Evolutionary conservation across 768 basidiomycete species (phyloP), one percentile per base, ranked within the genome.

Genomic region (Calocera viscosa): DNA sequence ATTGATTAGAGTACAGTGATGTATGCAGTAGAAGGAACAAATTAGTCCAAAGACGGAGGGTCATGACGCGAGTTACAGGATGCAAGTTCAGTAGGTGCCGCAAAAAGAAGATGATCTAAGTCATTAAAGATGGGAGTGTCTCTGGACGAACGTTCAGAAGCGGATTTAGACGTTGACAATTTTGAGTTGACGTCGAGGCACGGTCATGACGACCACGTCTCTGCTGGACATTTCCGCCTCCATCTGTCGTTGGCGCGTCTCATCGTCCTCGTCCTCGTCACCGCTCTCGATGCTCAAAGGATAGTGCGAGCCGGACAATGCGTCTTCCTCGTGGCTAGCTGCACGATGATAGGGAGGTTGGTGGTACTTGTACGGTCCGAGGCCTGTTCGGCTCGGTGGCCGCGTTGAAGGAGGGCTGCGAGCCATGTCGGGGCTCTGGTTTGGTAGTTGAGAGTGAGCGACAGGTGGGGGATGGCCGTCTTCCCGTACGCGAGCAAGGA

Each of bases 191-290:
- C 89, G 87, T 73, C 84, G 86, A 22, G 90, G 90, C 14, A 85
- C 82, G 22, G 79, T 80, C 68, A 91, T 83, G 72, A 91, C 89
- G n/a, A 87, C 88, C 33, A 91, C 89, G 70, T 91, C 89, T 63
- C 90, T 82, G 70, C 89, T 80, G 40, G 80, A 84, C 82, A 92
- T 89, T 75, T 91, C 90, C 67, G 87, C 86, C 73, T 91, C 90
- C 35, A 91, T 90, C 71, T 83, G 80, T 68, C 84, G 80, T 74
- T 90, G 89, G 68, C 85, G 80, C 14, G 84, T 81, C 63, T 87
- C 84, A 69, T 91, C 89, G 70, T 91, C 89, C 66, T 87, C 78
- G 60, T 89, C 86, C 11, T 83, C 87, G 33, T 64, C 71, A 41
- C 75, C 68, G 41, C 66, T 41, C 8, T 70, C 75, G 76, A 82